Conservation (phyloP, 805 yeast genomes). For the Spathaspora girioi region DNA sequence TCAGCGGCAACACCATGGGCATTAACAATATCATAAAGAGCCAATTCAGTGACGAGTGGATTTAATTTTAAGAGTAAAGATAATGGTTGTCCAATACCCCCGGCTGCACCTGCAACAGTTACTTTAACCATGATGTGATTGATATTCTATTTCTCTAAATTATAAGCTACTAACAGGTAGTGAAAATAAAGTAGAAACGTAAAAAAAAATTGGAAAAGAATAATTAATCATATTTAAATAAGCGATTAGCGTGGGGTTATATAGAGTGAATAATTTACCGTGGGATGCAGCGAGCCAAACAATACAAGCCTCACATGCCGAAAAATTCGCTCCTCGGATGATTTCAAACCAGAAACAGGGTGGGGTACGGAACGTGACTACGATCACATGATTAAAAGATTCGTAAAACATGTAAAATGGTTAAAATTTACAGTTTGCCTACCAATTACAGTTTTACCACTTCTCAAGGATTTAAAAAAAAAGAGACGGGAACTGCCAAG, state of each 20-base stretch:
- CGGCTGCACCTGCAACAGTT: slow-evolving; percentile 48
- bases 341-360: not conserved
- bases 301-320: not conserved
- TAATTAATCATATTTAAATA: not conserved
- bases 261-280: not conserved
- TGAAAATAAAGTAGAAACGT: not conserved
- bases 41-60: slow-evolving; percentile 33
- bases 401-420: not conserved
- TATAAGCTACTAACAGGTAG: not conserved
- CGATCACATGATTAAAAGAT: not conserved
- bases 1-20: slow-evolving; percentile 47
- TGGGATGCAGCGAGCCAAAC: not conserved
- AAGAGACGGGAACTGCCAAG: not conserved
- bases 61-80: slow-evolving; percentile 41
- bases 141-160: not conserved
- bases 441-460: not conserved
- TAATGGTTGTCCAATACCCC: slow-evolving; percentile 47
- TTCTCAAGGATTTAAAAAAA: not conserved
- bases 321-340: not conserved
- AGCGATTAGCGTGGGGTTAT: not conserved
- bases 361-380: not conserved
- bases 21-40: slow-evolving; percentile 42
- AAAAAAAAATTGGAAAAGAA: not conserved
- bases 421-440: not conserved
- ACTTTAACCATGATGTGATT: slow-evolving; percentile 34